Base-by-base conservation (phyloP, 2,329 filamentous ascomycete genomes). In the Penicillium sp. region DNA sequence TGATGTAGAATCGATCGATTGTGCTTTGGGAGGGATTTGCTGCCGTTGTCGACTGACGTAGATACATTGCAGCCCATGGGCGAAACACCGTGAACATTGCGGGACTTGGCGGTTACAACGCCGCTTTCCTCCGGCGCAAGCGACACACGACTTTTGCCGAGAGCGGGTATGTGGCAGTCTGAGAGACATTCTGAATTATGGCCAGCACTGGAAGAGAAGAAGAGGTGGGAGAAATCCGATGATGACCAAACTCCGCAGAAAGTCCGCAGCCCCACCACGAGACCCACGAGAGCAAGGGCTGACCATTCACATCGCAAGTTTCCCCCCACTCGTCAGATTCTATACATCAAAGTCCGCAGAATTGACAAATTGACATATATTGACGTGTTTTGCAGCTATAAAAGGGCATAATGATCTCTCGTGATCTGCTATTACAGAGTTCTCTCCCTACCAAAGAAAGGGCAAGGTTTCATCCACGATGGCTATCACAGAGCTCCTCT, bases 71-170 rank as follows among this genome's bases (percentile, higher is more conserved):
- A 55, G n/a, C 5, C 55, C 52, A 4, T 40, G 52, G 7, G 40
- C 41, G n/a, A 49, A 14, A 33, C 55, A 57, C 2, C 55, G 55
- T 3, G 44, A 47, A 44, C 55, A 57, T n/a, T 57, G 52, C 49
- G 52, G 55, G 40, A 44, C 53, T 51, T 55, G 52, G 3, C 55
- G 55, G 44, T 51, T 50, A 24, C 55, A 57, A 14, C 49, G 55
- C 36, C 55, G 46, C 27, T 57, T 55, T 6, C 52, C 55, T 20
- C 50, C 46, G n/a, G 46, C 52, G 30, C 55, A 57, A 28, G 44
- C 44, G 16, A 51, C 35, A 16, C 55, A 57, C 2, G 52, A 57
- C 27, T 57, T 57, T 9, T 57, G 55, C 11, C 52, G 48, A n/a
- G 54, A 57, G 9, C 51, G 51, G 16, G 20, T 11, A 35, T 20